phyloP scores from a whole-genome alignment of 495 filamentous ascomycete species.

The Tuber melanosporum region DNA sequence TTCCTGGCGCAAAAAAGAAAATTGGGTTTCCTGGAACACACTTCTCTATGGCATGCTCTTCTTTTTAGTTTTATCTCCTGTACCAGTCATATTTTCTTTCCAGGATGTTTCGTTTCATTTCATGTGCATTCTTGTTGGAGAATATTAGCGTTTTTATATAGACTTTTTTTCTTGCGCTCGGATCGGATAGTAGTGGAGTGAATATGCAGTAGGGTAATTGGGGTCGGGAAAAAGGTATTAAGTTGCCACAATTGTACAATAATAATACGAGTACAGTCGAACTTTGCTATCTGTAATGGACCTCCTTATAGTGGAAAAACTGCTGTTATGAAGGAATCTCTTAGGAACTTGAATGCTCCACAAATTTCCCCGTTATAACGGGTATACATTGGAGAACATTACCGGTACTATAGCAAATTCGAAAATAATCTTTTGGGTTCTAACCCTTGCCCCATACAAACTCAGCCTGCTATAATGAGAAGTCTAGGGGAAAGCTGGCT shows the following conservation, averaged over 20 bases:
- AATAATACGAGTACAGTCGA: neutral
- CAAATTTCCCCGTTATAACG: neutral
- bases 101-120: neutral
- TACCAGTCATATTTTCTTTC: neutral
- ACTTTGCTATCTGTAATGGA: neutral
- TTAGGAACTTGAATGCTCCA: neutral
- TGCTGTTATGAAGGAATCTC: neutral
- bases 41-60: neutral
- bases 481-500: neutral
- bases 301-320: neutral
- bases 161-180: neutral
- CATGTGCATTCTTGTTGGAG: slow-evolving; percentile 1
- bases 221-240: neutral
- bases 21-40: neutral
- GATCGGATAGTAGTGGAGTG: neutral
- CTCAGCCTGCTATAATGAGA: neutral
- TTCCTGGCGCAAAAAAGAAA: neutral
- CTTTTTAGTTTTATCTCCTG: neutral
- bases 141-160: neutral
- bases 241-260: no score
- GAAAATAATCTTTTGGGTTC: neutral
- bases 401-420: neutral
- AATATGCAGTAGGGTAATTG: neutral
- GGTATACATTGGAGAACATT: neutral
- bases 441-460: neutral